Base-by-base conservation (phyloP, 2,329 filamentous ascomycete species). In the Botrytis cinerea region DNA sequence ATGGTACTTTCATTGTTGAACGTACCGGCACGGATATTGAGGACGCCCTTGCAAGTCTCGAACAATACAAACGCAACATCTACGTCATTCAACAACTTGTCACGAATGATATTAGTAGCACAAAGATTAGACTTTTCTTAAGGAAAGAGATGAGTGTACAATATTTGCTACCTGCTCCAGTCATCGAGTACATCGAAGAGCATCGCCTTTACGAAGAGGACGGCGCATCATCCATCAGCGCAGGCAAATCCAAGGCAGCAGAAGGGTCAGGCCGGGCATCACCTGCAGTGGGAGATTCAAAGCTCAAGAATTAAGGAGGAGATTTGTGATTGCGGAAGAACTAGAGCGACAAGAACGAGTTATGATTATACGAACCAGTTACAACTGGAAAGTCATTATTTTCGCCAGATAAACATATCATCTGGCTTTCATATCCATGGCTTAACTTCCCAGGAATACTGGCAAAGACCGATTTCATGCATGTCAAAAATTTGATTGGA, bases 11-110 rank as follows among this genome's bases (percentile, higher is more conserved):
- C 81, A 92, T 95, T 74, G 88, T 97, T n/a, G 93, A 98, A 85
- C 90, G 95, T 74, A 91, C 90, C 59, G 95, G 94, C 61, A 97
- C 94, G 35, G 93, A 97, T 79, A 92, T 97, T 68, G 93, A 97
- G 75, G 93, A 97, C 80, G 94, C 95, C 2, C 86, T 97, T 63
- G 90, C 92, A n/a, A 91, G 89, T 62, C 85, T 97, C 64, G 91
- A 94, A 80, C 88, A 90, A 74, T 98, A 92, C 89, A 91, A 93
- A 79, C 89, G 94, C 78, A 96, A 97, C 78, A 90, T 82, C 59
- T 78, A 76, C 57, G 76, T 97, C 71, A 95, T 97, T 76, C 92
- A 93, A 73, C 93, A 97, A 82, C 88, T 97, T 70, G 95, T 97
- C 67, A 90, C 93, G 77, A 95, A 95, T 82, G 92, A 96, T 78